Percentiles rank a stretch among this genome's conserved stretches.
These are phyloP conservation scores for Patellaria atrata DNA, from an alignment of 495 filamentous ascomycete genomes.

Conservation along the genomic window DNA sequence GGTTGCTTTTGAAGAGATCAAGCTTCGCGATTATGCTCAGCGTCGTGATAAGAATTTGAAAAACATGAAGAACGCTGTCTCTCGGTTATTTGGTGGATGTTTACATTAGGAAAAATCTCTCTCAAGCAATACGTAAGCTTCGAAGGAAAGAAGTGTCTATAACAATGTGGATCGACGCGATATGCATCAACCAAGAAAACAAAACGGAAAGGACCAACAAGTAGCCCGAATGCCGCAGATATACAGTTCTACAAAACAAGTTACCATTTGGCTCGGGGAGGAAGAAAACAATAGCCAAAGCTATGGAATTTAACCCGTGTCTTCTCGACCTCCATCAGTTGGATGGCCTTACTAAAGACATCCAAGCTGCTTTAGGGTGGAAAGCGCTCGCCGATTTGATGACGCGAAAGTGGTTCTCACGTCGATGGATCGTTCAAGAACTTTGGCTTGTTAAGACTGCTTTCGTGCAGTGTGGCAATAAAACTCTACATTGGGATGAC, in stretches of 20 bases:
- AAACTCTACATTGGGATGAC: slow-evolving; percentile 1
- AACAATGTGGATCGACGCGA: slow-evolving; percentile 4
- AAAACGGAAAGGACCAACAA: slow-evolving; percentile 3
- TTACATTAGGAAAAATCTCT: not conserved
- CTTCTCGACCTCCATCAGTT: not conserved
- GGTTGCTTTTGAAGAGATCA: not conserved
- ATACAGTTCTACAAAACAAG: not conserved
- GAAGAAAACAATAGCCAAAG: not conserved
- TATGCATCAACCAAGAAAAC: slow-evolving; percentile 5
- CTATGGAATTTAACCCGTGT: not conserved
- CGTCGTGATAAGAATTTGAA: too few species aligned
- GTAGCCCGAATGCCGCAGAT: not conserved
- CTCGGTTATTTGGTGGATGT: not conserved
- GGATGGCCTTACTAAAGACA: not conserved
- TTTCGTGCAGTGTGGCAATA: not conserved
- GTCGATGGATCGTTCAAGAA: slow-evolving; percentile 2
- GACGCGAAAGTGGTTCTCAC: slow-evolving; percentile 1
- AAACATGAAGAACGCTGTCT: not conserved
- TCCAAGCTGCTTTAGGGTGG: not conserved
- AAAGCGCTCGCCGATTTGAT: not conserved
- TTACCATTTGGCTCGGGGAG: not conserved
- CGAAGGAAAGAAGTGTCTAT: not conserved
- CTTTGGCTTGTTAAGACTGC: not conserved
- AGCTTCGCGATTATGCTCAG: not conserved
- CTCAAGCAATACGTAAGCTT: not conserved